phyloP scores from a whole-genome alignment of 2,329 filamentous ascomycete species.

The Coniochaeta sp. region DNA sequence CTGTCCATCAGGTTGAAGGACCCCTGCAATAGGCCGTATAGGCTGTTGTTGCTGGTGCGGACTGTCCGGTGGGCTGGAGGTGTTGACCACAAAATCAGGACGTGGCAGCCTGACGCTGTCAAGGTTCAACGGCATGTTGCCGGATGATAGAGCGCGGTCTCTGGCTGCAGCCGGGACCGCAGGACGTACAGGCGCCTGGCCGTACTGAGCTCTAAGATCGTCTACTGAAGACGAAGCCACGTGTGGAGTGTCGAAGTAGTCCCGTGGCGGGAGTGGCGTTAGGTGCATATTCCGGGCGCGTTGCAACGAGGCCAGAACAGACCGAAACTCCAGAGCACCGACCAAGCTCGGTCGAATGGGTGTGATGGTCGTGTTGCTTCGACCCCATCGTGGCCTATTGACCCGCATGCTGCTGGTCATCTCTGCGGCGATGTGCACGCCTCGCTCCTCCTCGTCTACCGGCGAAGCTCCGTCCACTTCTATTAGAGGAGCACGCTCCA shows the following conservation, averaged over 20 bases:
- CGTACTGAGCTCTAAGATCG: conserved; percentile 6
- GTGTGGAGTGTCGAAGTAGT: conserved; percentile 22
- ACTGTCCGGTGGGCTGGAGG: conserved; percentile 8
- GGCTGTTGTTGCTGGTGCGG: not conserved
- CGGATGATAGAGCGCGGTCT: conserved; percentile 40
- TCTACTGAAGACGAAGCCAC: conserved; percentile 1
- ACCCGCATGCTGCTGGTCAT: conserved; percentile 91
- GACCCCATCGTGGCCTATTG: conserved; percentile 56
- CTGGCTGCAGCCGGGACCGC: conserved; percentile 14
- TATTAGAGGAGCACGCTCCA: conserved; percentile 37
- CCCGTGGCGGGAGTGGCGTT: conserved; percentile 12
- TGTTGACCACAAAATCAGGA: conserved; percentile 20
- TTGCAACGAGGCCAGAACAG: conserved; percentile 80
- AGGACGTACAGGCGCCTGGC: not conserved
- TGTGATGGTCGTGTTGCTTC: conserved; percentile 67
- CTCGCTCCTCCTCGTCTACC: conserved; percentile 33
- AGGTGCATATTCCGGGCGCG: conserved; percentile 58
- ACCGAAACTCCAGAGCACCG: conserved; percentile 88
- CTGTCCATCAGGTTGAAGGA: not conserved
- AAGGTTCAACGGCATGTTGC: conserved; percentile 28
- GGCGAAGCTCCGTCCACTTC: conserved; percentile 30
- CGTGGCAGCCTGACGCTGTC: conserved; percentile 33
- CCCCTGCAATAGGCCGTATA: not conserved
- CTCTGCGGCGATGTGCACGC: conserved; percentile 69
- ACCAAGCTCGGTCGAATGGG: conserved; percentile 90